Conservation (phyloP, 1,284 basidiomycete species). For the Malassezia globosa region DNA sequence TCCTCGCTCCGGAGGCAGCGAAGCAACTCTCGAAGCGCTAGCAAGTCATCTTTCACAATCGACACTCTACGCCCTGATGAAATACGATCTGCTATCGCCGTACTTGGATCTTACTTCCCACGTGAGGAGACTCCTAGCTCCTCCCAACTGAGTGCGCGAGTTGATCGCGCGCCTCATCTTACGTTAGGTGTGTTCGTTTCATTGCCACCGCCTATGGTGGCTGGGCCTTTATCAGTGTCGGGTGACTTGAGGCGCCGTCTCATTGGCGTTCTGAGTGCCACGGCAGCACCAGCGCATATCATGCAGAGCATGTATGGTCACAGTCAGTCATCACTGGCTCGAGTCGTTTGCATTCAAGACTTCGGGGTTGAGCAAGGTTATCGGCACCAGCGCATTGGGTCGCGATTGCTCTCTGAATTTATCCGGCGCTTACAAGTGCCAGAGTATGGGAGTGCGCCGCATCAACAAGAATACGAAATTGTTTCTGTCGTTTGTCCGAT, state of each 20-base stretch:
- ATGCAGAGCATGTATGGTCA: slow-evolving; percentile 32
- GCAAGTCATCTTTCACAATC: slow-evolving; percentile 17
- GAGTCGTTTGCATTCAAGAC: slow-evolving; percentile 41
- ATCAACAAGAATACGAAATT: slow-evolving; percentile 29
- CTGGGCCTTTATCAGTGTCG: slow-evolving; percentile 31
- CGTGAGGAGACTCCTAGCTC: slow-evolving; percentile 34
- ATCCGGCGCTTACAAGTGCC: slow-evolving; percentile 23
- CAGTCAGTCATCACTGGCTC: slow-evolving; percentile 28
- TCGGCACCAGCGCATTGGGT: slow-evolving; percentile 29
- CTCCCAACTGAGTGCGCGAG: slow-evolving; percentile 29
- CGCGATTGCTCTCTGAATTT: slow-evolving; percentile 29
- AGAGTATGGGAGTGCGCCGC: slow-evolving; percentile 14
- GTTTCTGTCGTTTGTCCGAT: slow-evolving; percentile 35
- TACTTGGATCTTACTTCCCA: slow-evolving; percentile 26
- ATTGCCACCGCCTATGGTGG: slow-evolving; percentile 32
- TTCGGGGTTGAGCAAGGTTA: slow-evolving; percentile 32
- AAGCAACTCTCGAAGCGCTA: not conserved
- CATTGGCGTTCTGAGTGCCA: slow-evolving; percentile 33
- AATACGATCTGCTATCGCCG: slow-evolving; percentile 25
- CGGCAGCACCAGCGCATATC: slow-evolving; percentile 36
- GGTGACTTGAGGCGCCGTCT: slow-evolving; percentile 26
- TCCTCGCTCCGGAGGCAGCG: not conserved
- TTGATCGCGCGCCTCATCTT: slow-evolving; percentile 36
- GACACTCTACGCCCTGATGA: slow-evolving; percentile 35
- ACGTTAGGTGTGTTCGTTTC: slow-evolving; percentile 38